Evolutionary conservation across 495 filamentous ascomycete species (phyloP), one percentile per base, ranked within the genome.

Genomic region (Filosporella fistucella): DNA sequence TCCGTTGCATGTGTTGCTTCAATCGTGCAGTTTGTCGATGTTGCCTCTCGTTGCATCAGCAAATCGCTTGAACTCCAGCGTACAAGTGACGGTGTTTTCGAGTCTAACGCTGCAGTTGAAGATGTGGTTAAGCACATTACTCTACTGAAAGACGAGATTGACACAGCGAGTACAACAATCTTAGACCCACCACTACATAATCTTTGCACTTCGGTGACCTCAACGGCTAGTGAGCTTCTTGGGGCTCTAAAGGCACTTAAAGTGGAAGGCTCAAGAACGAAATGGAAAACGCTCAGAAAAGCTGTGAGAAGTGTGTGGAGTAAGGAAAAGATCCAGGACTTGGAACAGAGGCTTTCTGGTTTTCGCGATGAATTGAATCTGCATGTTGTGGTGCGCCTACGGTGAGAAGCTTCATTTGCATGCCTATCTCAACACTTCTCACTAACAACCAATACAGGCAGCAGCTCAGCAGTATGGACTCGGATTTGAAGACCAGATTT

Each of bases 331-430:
- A 6, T 40, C 13, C 16, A 40, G 6, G 6, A 14, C 5, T 11
- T 40, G 13, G 3, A 14, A 13, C 18, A 40, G 36, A 13, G 16
- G 16, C 16, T 40, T 4, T 18, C 36, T 20, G 12, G 10, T 13
- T 40, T 40, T 21, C 16, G 36, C 6, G 36, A 40, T 40, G 16
- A 40, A 13, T 20, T 40, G 36, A 40, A 40, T 21, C 20, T 21
- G 36, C 18, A 20, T 4, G 13, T 40, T 21, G 6, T 40, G 6
- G 36, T 40, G 36, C 16, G 13, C 3, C 23, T 40, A 20, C 18
- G 36, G 36, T 40, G 13, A 21, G 32, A 14, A 13, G 18, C 32
- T 14, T 35, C 13, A 35, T 35, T 13, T 17, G 32, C 13, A 35
- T 14, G n/a, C 32, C 13, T 35, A 17, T 13, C 12, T 13, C 4